Percentiles rank a stretch among this genome's conserved stretches.
These are phyloP conservation scores for Saccharum spontaneum DNA, from an alignment of 176 grass and related monocot genomes.

Conservation along the genomic window DNA sequence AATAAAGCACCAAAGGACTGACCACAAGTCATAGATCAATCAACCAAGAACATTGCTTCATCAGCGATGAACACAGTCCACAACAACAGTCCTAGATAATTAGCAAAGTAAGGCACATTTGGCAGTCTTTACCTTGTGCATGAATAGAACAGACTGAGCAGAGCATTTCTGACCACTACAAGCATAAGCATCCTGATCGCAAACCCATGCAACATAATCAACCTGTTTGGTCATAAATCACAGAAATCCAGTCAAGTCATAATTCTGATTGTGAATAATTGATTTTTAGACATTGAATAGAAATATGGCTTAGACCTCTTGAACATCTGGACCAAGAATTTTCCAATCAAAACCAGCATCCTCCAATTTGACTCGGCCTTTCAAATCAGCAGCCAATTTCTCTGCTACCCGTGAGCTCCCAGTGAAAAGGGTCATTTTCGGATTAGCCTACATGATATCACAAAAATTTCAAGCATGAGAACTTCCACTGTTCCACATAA, in stretches of 20 bases:
- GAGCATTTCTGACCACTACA: constrained; percentile 98
- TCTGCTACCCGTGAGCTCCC: constrained; percentile 91
- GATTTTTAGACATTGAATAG: background rate
- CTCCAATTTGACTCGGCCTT: constrained; percentile 88
- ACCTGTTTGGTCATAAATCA: constrained; percentile 52
- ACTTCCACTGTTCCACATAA: background rate
- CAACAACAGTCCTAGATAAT: background rate
- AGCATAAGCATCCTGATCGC: constrained; percentile 99
- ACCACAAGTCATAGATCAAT: background rate
- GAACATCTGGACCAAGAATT: constrained; percentile 97
- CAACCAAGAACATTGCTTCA: constrained; percentile 5
- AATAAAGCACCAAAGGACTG: background rate
- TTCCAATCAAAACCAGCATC: constrained; percentile 99
- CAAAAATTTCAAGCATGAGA: constrained; percentile 21
- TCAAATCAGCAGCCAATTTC: constrained; percentile 83
- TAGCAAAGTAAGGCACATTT: background rate
- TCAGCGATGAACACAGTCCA: background rate
- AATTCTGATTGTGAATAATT: background rate
- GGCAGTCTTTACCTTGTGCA: constrained; percentile 73
- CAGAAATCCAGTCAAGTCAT: constrained; percentile 18
- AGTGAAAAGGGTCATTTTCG: constrained; percentile 93
- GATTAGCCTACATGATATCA: constrained; percentile 67
- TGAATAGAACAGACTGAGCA: constrained; percentile 92
- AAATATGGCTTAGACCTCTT: constrained; percentile 58
- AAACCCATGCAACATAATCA: constrained; percentile 97